Evolutionary conservation across 108 stramenopile genomes (phyloP).

Genomic region (Epithemia pelagica): DNA sequence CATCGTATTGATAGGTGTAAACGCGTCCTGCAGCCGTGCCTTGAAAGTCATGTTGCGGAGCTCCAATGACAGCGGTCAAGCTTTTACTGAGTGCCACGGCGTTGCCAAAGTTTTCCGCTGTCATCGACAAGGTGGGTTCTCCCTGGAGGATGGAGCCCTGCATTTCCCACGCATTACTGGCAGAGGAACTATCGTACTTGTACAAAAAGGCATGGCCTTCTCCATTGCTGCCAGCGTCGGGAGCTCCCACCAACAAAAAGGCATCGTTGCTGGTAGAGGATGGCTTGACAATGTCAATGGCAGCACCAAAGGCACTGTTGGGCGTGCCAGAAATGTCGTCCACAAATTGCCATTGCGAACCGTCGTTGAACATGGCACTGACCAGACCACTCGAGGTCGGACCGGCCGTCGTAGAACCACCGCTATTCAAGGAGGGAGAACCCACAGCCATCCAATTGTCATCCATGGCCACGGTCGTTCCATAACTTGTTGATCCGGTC

Average conservation of each 20-base stretch:
- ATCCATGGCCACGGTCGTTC: neutral
- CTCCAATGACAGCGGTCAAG: neutral
- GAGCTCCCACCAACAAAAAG: neutral
- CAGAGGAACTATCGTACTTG: neutral
- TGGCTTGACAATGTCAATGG: neutral
- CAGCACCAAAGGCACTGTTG: neutral
- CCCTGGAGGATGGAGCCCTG: neutral
- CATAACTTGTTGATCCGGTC: neutral
- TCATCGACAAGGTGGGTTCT: neutral
- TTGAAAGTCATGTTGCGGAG: neutral
- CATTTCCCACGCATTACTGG: neutral
- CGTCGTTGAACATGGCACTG: neutral
- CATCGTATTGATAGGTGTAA: constrained; percentile 3
- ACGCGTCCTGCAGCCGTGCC: neutral
- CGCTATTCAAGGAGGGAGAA: neutral
- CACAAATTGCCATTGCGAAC: neutral
- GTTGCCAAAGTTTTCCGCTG: neutral
- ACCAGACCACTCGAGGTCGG: neutral
- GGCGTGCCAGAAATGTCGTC: neutral
- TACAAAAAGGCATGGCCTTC: neutral
- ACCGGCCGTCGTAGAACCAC: too few species aligned
- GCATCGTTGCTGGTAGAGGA: neutral
- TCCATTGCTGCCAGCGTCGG: neutral
- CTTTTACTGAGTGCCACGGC: neutral
- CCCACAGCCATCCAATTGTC: neutral